Evolutionary conservation across 768 basidiomycete species (phyloP).

Genomic region (Favolaschia claudopus): DNA sequence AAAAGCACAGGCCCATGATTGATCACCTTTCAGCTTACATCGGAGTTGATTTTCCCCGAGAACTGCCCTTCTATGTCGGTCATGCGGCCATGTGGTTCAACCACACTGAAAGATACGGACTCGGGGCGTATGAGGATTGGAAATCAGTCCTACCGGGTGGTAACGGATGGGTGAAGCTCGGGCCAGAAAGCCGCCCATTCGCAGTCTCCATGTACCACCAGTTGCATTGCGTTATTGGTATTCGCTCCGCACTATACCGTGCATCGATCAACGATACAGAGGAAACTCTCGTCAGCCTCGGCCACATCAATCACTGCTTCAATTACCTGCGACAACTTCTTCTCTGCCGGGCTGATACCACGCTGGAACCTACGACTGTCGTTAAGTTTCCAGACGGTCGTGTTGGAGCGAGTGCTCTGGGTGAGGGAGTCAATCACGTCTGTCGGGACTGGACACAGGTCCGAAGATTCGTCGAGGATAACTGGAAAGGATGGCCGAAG

Average conservation of each 20-base stretch:
- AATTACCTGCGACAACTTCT: conserved; percentile 12
- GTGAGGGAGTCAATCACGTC: not conserved
- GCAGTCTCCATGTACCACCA: conserved; percentile 15
- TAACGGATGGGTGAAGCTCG: conserved; percentile 1
- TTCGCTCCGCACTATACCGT: not conserved
- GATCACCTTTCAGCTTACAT: too few relatives aligned
- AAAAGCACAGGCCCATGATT: too few relatives aligned
- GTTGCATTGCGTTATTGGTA: conserved; percentile 1
- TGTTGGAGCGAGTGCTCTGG: not conserved
- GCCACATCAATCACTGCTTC: conserved; percentile 8
- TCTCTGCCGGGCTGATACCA: conserved; percentile 2
- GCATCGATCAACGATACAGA: not conserved
- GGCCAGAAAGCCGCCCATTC: not conserved
- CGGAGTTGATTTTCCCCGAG: too few relatives aligned
- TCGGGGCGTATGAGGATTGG: not conserved
- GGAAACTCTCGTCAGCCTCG: not conserved
- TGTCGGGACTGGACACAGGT: conserved; percentile 8
- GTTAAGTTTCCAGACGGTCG: not conserved
- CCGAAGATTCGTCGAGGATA: conserved; percentile 3
- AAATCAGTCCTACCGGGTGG: conserved; percentile 1
- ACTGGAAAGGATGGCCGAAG: not conserved
- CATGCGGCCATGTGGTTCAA: not conserved
- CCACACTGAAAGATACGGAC: not conserved
- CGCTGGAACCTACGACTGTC: not conserved
- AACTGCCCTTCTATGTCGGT: not conserved